Conservation (phyloP, 768 basidiomycete species). For the Heimioporus sp. region DNA sequence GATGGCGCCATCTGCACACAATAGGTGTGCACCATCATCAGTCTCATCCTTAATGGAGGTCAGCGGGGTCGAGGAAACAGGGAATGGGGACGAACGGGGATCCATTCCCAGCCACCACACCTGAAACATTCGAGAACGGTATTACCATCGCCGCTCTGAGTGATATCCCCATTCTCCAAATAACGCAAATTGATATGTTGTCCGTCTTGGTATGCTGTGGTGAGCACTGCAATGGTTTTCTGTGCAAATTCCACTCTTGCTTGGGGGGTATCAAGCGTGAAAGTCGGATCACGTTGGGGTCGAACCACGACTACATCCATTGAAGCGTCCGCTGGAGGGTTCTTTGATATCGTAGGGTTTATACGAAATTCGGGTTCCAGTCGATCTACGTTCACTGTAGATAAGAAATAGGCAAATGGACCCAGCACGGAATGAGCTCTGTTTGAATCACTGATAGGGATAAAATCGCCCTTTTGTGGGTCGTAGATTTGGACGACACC, state of each 20-base stretch:
- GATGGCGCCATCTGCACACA: constrained; percentile 82
- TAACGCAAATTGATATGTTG: constrained; percentile 66
- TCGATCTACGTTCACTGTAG: constrained; percentile 80
- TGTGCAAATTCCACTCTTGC: constrained; percentile 49
- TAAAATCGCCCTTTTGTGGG: constrained; percentile 45
- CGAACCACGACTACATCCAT: constrained; percentile 79
- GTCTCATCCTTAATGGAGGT: constrained; percentile 45
- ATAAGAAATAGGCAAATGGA: constrained; percentile 85
- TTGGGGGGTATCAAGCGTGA: constrained; percentile 40
- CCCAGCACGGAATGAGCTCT: constrained; percentile 46
- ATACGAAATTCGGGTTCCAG: constrained; percentile 84
- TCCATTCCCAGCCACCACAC: constrained; percentile 84
- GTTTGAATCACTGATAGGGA: constrained; percentile 37
- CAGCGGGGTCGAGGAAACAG: constrained; percentile 1
- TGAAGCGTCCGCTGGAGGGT: constrained; percentile 43
- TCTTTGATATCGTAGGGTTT: constrained; percentile 53
- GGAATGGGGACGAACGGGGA: constrained; percentile 54
- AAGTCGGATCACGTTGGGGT: constrained; percentile 58
- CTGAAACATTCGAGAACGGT: constrained; percentile 75
- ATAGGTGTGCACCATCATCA: constrained; percentile 62
- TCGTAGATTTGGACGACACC: constrained; percentile 61
- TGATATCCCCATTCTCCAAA: constrained; percentile 40
- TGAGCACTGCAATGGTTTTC: constrained; percentile 54
- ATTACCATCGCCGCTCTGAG: constrained; percentile 43
- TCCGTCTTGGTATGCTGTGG: constrained; percentile 77